Evolutionary conservation across 148 eudicot genomes (phyloP).

Genomic region (Arctostaphylos glauca): DNA sequence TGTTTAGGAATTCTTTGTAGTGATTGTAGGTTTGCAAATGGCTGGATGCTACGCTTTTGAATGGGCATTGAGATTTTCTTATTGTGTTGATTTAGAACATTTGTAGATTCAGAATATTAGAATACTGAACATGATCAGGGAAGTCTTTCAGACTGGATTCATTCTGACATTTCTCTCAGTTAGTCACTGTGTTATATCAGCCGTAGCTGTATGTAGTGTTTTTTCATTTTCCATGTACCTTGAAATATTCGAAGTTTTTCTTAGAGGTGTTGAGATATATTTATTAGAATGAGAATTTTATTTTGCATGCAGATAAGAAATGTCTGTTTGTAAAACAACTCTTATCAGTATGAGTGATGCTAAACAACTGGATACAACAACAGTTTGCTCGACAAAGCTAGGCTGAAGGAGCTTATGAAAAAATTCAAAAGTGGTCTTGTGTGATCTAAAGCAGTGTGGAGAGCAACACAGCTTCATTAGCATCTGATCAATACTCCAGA

Average conservation of each 20-base stretch:
- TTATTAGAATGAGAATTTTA: neutral
- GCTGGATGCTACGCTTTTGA: neutral
- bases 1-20: neutral
- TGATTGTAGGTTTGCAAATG: neutral
- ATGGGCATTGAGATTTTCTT: too few species aligned
- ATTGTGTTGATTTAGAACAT: too few species aligned
- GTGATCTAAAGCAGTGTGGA: constrained; percentile 38
- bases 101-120: too few species aligned
- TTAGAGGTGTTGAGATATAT: neutral
- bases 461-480: constrained; percentile 30
- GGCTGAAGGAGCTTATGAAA: constrained; percentile 28
- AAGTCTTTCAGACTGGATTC: neutral
- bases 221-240: neutral
- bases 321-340: constrained; percentile 15
- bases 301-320: neutral
- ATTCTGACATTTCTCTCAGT: neutral
- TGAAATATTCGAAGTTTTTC: too few species aligned
- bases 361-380: constrained; percentile 23
- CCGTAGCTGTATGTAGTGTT: neutral
- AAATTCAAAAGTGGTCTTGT: constrained; percentile 27
- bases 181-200: neutral
- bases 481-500: constrained; percentile 46
- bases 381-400: constrained; percentile 27
- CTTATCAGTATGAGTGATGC: constrained; percentile 16
- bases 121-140: neutral